These are phyloP conservation scores for Mycena kentingensis DNA, from an alignment of 768 basidiomycete genomes.

Conservation along the genomic window DNA sequence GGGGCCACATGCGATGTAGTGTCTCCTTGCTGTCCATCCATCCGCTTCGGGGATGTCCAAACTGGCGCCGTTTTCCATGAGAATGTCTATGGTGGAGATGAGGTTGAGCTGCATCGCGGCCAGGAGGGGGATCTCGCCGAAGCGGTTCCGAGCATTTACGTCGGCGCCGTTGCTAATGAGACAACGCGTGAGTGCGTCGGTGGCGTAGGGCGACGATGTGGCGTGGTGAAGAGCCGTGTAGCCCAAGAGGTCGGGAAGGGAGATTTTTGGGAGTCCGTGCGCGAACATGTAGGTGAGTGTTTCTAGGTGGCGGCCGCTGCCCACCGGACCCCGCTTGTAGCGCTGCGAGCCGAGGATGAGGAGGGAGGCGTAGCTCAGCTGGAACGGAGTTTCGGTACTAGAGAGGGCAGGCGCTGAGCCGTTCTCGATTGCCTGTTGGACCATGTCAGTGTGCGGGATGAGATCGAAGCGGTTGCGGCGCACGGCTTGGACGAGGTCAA, in stretches of 20 bases:
- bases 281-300: conserved; percentile 45
- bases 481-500: conserved; percentile 27
- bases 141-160: conserved; percentile 50
- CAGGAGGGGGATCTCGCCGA: conserved; percentile 35
- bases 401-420: conserved; percentile 40
- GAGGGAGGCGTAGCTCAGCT: conserved; percentile 45
- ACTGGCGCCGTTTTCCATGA: conserved; percentile 54
- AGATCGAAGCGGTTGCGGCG: neutral
- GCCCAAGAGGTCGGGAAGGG: conserved; percentile 40
- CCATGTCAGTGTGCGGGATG: neutral
- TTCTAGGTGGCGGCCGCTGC: conserved; percentile 32
- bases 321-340: conserved; percentile 17
- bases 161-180: conserved; percentile 51
- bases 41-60: conserved; percentile 39
- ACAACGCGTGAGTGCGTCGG: conserved; percentile 35
- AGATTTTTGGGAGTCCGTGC: conserved; percentile 42
- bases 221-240: conserved; percentile 54
- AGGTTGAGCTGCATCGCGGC: conserved; percentile 26
- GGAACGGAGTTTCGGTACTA: conserved; percentile 44
- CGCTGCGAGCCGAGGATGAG: conserved; percentile 45
- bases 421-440: conserved; percentile 28
- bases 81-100: conserved; percentile 38
- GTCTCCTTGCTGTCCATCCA: conserved; percentile 22
- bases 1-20: conserved; percentile 13
- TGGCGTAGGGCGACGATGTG: conserved; percentile 29